A percentile compares a stretch with the other conserved stretches of the same genome.
Conservation (phyloP, 805 yeast species). For the Candida morakotiae region DNA sequence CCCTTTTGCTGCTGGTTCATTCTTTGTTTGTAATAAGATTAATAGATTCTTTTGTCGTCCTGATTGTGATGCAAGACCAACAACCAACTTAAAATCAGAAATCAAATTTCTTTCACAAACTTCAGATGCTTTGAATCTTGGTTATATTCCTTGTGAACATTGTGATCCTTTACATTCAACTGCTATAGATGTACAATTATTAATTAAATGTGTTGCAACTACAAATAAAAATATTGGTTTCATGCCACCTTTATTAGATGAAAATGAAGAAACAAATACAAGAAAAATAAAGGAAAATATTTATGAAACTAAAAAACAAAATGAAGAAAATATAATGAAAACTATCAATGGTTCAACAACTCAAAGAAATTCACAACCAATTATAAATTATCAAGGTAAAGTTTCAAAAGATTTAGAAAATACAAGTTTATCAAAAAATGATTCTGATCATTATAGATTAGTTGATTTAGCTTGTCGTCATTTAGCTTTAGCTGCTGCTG, state of each 20-base stretch:
- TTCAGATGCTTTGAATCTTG: slow-evolving; percentile 40
- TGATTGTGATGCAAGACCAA: slow-evolving; percentile 53
- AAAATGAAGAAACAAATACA: slow-evolving; percentile 37
- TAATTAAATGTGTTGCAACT: slow-evolving; percentile 46
- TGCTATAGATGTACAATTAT: slow-evolving; percentile 41
- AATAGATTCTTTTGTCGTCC: slow-evolving; percentile 57
- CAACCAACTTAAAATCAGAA: slow-evolving; percentile 40
- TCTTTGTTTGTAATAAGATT: slow-evolving; percentile 46
- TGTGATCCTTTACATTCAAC: slow-evolving; percentile 53
- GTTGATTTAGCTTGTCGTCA: slow-evolving; percentile 81
- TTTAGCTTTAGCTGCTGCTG: slow-evolving; percentile 74
- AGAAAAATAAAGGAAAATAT: slow-evolving; percentile 34
- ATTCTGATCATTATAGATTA: slow-evolving; percentile 62
- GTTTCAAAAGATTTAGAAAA: slow-evolving; percentile 20
- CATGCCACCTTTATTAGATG: slow-evolving; percentile 46
- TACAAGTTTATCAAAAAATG: slow-evolving; percentile 46
- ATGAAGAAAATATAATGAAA: slow-evolving; percentile 21
- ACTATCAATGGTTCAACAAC: slow-evolving; percentile 13
- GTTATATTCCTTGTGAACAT: slow-evolving; percentile 47
- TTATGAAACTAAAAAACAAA: slow-evolving; percentile 20
- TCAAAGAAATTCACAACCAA: slow-evolving; percentile 29
- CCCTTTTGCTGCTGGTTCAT: slow-evolving; percentile 60
- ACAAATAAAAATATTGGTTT: slow-evolving; percentile 60
- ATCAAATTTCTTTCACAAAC: slow-evolving; percentile 41
- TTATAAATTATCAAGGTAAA: slow-evolving; percentile 20